phyloP scores from a whole-genome alignment of 495 filamentous ascomycete genomes.

The Penicillium coprophilum region DNA sequence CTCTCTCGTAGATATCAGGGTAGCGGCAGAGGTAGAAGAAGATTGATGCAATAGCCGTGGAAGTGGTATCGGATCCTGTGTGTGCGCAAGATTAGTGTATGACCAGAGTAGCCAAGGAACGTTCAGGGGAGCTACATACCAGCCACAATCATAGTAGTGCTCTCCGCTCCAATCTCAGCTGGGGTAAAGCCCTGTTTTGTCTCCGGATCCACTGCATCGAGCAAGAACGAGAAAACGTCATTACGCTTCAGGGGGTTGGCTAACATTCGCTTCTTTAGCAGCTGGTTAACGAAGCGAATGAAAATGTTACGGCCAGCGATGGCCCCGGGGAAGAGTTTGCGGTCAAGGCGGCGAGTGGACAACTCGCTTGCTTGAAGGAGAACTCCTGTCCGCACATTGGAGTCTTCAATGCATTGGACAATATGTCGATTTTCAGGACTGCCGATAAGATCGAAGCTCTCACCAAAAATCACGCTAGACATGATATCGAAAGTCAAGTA shows the following conservation, averaged over 20 bases:
- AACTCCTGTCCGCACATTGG: constrained; percentile 16
- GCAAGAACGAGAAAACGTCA: constrained; percentile 63
- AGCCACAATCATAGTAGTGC: constrained; percentile 46
- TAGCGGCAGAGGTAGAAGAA: constrained; percentile 54
- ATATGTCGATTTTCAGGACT: constrained; percentile 18
- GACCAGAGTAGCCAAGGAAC: no score
- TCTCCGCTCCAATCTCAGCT: constrained; percentile 58
- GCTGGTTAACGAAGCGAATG: constrained; percentile 38
- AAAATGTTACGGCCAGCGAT: constrained; percentile 19
- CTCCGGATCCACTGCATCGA: constrained; percentile 58
- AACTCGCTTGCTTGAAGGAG: not conserved
- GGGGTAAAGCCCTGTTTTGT: constrained; percentile 56
- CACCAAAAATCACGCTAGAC: constrained; percentile 20
- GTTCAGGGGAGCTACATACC: constrained; percentile 5
- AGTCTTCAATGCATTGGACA: constrained; percentile 16
- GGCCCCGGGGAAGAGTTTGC: not conserved
- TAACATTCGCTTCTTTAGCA: constrained; percentile 40
- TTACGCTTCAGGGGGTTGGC: constrained; percentile 34
- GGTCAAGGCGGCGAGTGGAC: constrained; percentile 3
- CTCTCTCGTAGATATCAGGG: constrained; percentile 28
- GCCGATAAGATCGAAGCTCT: constrained; percentile 7
- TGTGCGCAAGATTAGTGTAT: not conserved
- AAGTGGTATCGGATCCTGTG: constrained; percentile 19
- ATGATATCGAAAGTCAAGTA: constrained; percentile 28
- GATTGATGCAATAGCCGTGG: constrained; percentile 31